Evolutionary conservation across 1,139 yeast genomes (phyloP).

Genomic region (Tardiomyces digboiensis): DNA sequence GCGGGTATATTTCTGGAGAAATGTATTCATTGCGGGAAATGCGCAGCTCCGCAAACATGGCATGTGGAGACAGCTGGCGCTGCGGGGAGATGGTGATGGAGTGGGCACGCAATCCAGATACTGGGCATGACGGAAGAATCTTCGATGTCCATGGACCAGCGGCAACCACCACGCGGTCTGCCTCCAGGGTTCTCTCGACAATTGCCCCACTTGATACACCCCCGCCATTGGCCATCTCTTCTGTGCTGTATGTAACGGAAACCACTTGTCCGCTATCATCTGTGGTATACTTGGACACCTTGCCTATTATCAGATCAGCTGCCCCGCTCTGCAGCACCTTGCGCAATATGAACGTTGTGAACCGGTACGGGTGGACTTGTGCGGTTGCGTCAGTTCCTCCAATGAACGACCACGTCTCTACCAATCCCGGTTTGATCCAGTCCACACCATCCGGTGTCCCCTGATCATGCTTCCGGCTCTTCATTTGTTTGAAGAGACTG

Average conservation of each 20-base stretch:
- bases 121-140: constrained; percentile 84
- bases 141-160: constrained; percentile 98
- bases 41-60: constrained; percentile 85
- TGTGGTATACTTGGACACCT: constrained; percentile 36
- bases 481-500: constrained; percentile 33
- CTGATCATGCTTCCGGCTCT: background rate
- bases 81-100: constrained; percentile 87
- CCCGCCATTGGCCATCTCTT: background rate
- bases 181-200: constrained; percentile 29
- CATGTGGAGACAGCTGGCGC: constrained; percentile 70
- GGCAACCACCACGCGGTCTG: constrained; percentile 72
- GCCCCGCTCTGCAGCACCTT: constrained; percentile 80
- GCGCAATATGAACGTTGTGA: constrained; percentile 70
- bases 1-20: constrained; percentile 90
- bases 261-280: background rate
- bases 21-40: constrained; percentile 49
- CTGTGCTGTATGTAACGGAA: background rate
- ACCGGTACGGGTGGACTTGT: constrained; percentile 93
- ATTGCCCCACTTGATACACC: background rate
- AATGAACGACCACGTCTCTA: constrained; percentile 66
- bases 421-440: constrained; percentile 66
- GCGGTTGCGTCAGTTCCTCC: constrained; percentile 91
- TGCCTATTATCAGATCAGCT: constrained; percentile 78
- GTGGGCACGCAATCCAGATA: constrained; percentile 87
- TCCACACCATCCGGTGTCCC: constrained; percentile 61